Evolutionary conservation across 352 stramenopile species (phyloP).

Genomic region (Bremia lactucae): DNA sequence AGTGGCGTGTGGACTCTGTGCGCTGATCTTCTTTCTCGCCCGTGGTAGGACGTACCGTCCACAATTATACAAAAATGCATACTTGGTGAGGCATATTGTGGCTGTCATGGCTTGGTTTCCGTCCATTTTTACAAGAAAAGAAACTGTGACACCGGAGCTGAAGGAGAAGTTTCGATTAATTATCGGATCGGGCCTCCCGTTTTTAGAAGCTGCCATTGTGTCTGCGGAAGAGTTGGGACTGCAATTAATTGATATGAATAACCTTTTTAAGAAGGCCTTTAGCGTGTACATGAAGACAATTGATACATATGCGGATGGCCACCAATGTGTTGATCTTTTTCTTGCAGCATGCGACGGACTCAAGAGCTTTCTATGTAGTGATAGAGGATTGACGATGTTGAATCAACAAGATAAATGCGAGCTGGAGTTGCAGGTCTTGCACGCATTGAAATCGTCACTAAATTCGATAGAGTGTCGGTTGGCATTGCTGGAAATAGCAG

Average conservation of each 20-base stretch:
- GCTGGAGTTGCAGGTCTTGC: constrained; percentile 21
- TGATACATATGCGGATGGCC: constrained; percentile 24
- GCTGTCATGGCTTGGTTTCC: constrained; percentile 34
- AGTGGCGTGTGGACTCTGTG: constrained; percentile 36
- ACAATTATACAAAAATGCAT: constrained; percentile 31
- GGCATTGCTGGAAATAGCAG: constrained; percentile 33
- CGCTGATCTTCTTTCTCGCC: constrained; percentile 40
- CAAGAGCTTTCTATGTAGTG: constrained; percentile 29
- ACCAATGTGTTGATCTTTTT: constrained; percentile 31
- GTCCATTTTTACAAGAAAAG: constrained; percentile 24
- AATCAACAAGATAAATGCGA: constrained; percentile 7
- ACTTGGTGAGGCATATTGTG: constrained; percentile 21
- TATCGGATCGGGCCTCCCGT: constrained; percentile 29
- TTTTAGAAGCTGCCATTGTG: constrained; percentile 39
- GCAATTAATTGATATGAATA: constrained; percentile 6
- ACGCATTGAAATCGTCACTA: constrained; percentile 25
- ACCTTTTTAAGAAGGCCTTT: constrained; percentile 15
- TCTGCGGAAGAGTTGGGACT: constrained; percentile 15
- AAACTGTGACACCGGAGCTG: constrained; percentile 12
- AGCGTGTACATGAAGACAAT: constrained; percentile 29
- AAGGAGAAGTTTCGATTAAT: constrained; percentile 27
- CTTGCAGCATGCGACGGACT: constrained; percentile 34
- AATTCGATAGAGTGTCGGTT: constrained; percentile 52
- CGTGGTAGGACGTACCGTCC: constrained; percentile 27
- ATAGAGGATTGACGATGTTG: constrained; percentile 8